phyloP scores from a whole-genome alignment of 73 alveolate genomes.

The Paraurostyla sp. region DNA sequence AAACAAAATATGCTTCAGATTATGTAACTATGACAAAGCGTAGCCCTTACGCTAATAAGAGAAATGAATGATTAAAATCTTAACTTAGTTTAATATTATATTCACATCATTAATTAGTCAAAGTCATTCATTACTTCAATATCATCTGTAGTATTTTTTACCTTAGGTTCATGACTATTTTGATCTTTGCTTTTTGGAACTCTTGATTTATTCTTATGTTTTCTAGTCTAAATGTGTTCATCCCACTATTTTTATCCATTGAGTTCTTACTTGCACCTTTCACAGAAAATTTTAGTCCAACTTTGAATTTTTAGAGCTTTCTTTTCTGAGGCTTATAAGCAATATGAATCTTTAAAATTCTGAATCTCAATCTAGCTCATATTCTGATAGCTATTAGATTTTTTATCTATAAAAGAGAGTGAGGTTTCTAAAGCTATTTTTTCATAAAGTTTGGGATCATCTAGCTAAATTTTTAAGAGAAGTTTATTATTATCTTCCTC shows the following conservation, averaged over 20 bases:
- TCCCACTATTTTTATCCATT: constrained; percentile 62
- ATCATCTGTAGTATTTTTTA: background rate
- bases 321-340: background rate
- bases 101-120: background rate
- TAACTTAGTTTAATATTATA: background rate
- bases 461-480: background rate
- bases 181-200: background rate
- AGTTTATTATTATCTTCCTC: background rate
- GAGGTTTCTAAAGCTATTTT: constrained; percentile 35
- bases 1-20: constrained; percentile 79
- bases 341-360: background rate
- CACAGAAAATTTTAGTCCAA: constrained; percentile 53
- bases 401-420: background rate
- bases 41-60: constrained; percentile 77
- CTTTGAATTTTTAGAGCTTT: background rate
- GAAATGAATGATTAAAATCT: constrained; percentile 6
- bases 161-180: background rate
- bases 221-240: constrained; percentile 60
- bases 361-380: background rate
- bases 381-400: background rate
- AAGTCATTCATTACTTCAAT: background rate
- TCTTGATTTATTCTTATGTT: constrained; percentile 24
- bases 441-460: constrained; percentile 64
- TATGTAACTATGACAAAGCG: constrained; percentile 77
- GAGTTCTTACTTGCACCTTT: constrained; percentile 43